Conservation (phyloP, 768 basidiomycete genomes). For the Tricholoma saponaceum region DNA sequence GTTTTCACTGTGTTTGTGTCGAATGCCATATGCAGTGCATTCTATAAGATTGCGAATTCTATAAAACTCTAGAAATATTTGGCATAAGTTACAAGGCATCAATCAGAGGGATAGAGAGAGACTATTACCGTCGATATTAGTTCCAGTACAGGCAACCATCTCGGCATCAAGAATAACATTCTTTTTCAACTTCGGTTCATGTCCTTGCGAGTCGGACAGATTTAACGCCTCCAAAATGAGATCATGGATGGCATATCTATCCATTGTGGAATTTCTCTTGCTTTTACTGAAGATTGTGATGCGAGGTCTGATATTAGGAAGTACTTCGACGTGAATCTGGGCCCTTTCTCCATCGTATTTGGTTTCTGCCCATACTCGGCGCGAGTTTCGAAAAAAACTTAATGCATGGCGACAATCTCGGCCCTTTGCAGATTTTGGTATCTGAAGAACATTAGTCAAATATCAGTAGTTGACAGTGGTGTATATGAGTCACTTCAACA, state of each 20-base stretch:
- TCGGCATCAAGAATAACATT: constrained; percentile 74
- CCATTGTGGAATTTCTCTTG: constrained; percentile 74
- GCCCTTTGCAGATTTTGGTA: constrained; percentile 84
- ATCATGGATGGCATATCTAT: constrained; percentile 61
- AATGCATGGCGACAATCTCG: constrained; percentile 55
- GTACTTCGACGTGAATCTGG: constrained; percentile 77
- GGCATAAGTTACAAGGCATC: background rate
- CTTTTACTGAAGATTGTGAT: constrained; percentile 90
- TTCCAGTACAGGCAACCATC: constrained; percentile 79
- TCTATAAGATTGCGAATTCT: constrained; percentile 58
- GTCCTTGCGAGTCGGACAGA: constrained; percentile 19
- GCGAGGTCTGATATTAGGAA: constrained; percentile 26
- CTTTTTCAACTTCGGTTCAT: constrained; percentile 22
- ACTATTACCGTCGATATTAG: constrained; percentile 63
- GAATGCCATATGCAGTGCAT: constrained; percentile 52
- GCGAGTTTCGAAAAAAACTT: constrained; percentile 33
- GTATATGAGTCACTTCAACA: constrained; percentile 44
- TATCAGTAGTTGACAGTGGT: background rate
- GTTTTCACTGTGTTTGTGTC: constrained; percentile 23
- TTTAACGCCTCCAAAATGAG: constrained; percentile 62
- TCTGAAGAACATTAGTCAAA: constrained; percentile 29
- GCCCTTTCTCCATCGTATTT: constrained; percentile 97
- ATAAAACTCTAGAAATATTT: constrained; percentile 63
- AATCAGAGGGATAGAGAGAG: background rate
- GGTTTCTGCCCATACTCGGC: constrained; percentile 77